Conservation (phyloP, 257 asterid species). For the Primulina tabacum region DNA sequence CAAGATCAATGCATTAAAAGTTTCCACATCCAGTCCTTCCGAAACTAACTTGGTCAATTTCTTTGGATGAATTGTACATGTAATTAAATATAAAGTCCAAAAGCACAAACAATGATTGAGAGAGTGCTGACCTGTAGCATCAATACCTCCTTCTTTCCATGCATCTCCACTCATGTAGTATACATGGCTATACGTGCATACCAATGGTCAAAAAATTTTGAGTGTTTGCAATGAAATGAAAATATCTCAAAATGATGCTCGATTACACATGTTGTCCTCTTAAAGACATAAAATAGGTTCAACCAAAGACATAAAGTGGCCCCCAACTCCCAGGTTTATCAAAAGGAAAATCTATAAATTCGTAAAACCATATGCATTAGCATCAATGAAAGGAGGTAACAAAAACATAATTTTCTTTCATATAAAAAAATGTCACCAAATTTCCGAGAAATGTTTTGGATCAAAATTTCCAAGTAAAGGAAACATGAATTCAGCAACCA, state of each 20-base stretch:
- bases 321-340: background rate
- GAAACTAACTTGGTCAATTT: background rate
- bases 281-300: too few species aligned
- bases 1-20: constrained; percentile 18
- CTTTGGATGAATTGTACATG: background rate
- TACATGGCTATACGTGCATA: constrained; percentile 72
- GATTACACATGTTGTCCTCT: background rate
- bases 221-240: background rate
- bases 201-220: constrained; percentile 23
- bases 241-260: background rate
- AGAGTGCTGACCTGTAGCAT: constrained; percentile 84
- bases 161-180: constrained; percentile 99
- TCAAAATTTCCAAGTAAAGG: background rate
- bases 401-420: background rate
- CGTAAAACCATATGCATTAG: constrained; percentile 17
- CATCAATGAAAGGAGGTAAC: background rate
- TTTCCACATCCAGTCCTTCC: constrained; percentile 11
- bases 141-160: constrained; percentile 99
- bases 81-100: background rate
- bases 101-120: constrained; percentile 17
- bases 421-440: background rate
- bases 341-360: background rate
- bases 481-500: background rate
- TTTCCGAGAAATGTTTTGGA: background rate
- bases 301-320: constrained; percentile 3